These are phyloP conservation scores for Cladosporium oxysporum DNA, from an alignment of 2,329 filamentous ascomycete genomes.

Conservation along the genomic window DNA sequence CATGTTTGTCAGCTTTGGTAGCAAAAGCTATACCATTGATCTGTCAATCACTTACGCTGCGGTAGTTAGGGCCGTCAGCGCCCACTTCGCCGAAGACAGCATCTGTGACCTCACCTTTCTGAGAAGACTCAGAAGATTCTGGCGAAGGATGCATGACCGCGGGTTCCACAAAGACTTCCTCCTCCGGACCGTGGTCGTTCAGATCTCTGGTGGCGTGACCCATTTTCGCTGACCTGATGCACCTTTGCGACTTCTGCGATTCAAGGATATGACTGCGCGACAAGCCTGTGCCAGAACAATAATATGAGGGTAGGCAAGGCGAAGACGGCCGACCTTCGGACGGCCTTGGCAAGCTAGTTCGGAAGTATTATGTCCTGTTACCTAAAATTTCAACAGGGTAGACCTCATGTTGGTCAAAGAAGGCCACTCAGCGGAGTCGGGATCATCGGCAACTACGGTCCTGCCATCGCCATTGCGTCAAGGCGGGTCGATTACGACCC, in stretches of 20 bases:
- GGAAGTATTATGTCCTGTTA: constrained; percentile 15
- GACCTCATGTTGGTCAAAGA: constrained; percentile 18
- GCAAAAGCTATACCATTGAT: neutral
- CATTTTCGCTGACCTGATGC: constrained; percentile 1
- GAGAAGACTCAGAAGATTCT: neutral
- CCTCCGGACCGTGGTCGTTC: constrained; percentile 12
- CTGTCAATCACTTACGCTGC: constrained; percentile 29
- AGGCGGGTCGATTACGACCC: neutral
- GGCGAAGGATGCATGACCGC: constrained; percentile 1
- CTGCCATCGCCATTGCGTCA: constrained; percentile 9
- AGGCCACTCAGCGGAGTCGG: constrained; percentile 11
- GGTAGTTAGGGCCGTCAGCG: constrained; percentile 26
- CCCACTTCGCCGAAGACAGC: constrained; percentile 27
- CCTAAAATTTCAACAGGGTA: constrained; percentile 17
- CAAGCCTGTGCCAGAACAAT: neutral
- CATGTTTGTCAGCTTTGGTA: neutral
- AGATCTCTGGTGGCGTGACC: constrained; percentile 8
- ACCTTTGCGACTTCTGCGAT: constrained; percentile 6
- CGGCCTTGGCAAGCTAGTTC: constrained; percentile 19
- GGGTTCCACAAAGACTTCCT: constrained; percentile 19
- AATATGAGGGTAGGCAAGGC: neutral
- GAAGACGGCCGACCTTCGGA: constrained; percentile 10
- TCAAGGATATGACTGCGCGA: constrained; percentile 2
- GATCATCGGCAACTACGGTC: constrained; percentile 10
- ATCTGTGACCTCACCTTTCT: constrained; percentile 25